Percentiles rank a stretch among this genome's conserved stretches.
These are phyloP conservation scores for Phytophthora litchii DNA, from an alignment of 352 stramenopile species.

Conservation along the genomic window DNA sequence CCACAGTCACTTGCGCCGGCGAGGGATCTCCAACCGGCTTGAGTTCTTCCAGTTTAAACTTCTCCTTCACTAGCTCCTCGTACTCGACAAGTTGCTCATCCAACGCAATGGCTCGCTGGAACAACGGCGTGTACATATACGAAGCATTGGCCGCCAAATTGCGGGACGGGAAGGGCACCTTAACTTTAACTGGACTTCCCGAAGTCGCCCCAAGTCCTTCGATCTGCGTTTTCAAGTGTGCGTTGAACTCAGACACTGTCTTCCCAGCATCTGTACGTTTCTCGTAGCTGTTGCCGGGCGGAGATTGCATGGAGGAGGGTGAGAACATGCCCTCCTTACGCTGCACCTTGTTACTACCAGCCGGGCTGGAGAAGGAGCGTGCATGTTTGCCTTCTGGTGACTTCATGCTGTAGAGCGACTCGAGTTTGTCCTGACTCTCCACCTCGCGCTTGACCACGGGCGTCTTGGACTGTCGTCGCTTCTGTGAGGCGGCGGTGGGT, in stretches of 20 bases:
- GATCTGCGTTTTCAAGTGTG: conserved; percentile 67
- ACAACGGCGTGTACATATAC: conserved; percentile 89
- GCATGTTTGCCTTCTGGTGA: conserved; percentile 74
- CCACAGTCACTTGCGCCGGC: conserved; percentile 73
- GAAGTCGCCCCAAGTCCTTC: conserved; percentile 20
- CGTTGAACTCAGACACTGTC: conserved; percentile 82
- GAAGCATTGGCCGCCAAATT: conserved; percentile 62
- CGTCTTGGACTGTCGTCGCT: conserved; percentile 61
- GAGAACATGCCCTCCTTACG: conserved; percentile 80
- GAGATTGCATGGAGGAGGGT: conserved; percentile 73
- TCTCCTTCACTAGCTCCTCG: conserved; percentile 71
- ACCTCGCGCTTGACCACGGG: conserved; percentile 75
- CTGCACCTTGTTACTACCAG: conserved; percentile 63
- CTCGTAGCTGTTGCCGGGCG: conserved; percentile 72
- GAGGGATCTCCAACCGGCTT: conserved; percentile 77
- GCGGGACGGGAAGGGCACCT: conserved; percentile 55
- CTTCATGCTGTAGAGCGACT: conserved; percentile 73
- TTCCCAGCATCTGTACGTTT: conserved; percentile 80
- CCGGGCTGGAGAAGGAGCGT: conserved; percentile 65
- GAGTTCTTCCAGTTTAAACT: conserved; percentile 67
- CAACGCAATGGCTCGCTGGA: conserved; percentile 74
- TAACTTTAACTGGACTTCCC: conserved; percentile 31
- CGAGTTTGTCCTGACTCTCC: conserved; percentile 65
- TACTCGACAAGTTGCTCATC: conserved; percentile 83
- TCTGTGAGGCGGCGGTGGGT: conserved; percentile 31